Evolutionary conservation across 179 eudicot species (phyloP), one percentile per base, ranked within the genome.

Genomic region (Gypsophila paniculata): DNA sequence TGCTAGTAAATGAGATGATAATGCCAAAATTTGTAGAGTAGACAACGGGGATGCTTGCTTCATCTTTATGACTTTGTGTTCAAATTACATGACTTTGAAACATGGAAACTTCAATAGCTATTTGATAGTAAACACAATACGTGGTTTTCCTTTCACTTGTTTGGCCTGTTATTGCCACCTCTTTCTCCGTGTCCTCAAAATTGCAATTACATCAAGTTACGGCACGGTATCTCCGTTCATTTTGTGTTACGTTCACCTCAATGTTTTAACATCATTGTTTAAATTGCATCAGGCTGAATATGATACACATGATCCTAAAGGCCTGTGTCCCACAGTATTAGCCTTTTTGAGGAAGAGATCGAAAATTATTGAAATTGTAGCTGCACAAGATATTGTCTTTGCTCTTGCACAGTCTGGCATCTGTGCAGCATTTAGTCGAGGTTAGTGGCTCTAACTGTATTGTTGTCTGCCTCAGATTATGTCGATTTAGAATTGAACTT

Each of bases 221-320:
- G 61, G 54, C 54, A 55, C 23, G 39, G 42, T 29, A 7, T 29
- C 13, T 26, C 25, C 13, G 0, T 42, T 9, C 8, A 2, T 0
- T 36, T 61, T 10, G 2, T 6, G 62, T 49, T 12, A 1, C n/a
- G 5, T 71, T 8, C 42, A 58, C 18, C 48, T 48, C 53, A 26
- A 65, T 29, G 23, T 55, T 49, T 36, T 22, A 68, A 61, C 57
- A 61, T 62, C 23, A 17, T 48, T 53, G 18, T 70, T 65, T 51
- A 23, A 22, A n/a, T 64, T 75, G 58, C n/a, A 13, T 13, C 88
- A 90, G 93, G 90, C 85, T 72, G 97, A 88, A 79, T 88, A 84
- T 77, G 98, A 92, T 77, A 90, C 96, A 10, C 94, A 92, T 84
- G 96, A 92, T 81, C 96, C 94, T 3, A 90, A 90, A 78, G 96